Evolutionary conservation across 1,284 basidiomycete species (phyloP).

Genomic region (Meira nashicola): DNA sequence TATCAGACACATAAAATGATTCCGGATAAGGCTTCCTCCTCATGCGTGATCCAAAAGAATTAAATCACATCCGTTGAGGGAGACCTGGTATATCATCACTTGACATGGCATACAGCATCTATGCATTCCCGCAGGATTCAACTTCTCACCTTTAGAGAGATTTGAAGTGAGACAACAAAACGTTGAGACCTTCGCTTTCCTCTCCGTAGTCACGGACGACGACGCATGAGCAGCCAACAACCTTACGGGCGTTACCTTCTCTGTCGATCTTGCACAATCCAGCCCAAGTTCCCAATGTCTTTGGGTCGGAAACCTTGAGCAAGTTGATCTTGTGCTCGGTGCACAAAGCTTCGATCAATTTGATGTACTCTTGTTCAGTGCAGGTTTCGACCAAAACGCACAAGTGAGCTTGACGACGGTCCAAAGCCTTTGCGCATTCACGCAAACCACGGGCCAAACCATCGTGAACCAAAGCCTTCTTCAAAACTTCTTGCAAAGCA

Average conservation of each 20-base stretch:
- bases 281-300: slow-evolving; percentile 90
- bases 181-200: slow-evolving; percentile 92
- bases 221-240: slow-evolving; percentile 69
- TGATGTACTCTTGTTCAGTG: slow-evolving; percentile 98
- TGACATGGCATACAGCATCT: background rate
- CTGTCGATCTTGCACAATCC: slow-evolving; percentile 94
- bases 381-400: slow-evolving; percentile 99
- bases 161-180: slow-evolving; percentile 95
- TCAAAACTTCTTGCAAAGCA: slow-evolving; percentile 91
- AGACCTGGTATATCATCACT: slow-evolving; percentile 42
- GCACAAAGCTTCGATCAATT: slow-evolving; percentile 98
- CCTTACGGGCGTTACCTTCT: slow-evolving; percentile 96
- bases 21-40: slow-evolving; percentile 9
- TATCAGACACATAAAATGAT: slow-evolving; percentile 10
- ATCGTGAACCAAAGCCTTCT: slow-evolving; percentile 94
- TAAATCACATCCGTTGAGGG: slow-evolving; percentile 33
- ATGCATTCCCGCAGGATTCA: background rate
- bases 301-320: slow-evolving; percentile 95
- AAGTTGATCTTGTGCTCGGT: slow-evolving; percentile 98
- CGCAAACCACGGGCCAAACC: slow-evolving; percentile 96
- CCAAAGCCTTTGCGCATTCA: slow-evolving; percentile 94
- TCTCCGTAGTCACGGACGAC: slow-evolving; percentile 97
- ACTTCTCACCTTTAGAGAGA: slow-evolving; percentile 59
- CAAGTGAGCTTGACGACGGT: slow-evolving; percentile 96
- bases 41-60: background rate